These are phyloP conservation scores for Musa acuminata DNA, from an alignment of 176 grass and related monocot species.

Conservation along the genomic window DNA sequence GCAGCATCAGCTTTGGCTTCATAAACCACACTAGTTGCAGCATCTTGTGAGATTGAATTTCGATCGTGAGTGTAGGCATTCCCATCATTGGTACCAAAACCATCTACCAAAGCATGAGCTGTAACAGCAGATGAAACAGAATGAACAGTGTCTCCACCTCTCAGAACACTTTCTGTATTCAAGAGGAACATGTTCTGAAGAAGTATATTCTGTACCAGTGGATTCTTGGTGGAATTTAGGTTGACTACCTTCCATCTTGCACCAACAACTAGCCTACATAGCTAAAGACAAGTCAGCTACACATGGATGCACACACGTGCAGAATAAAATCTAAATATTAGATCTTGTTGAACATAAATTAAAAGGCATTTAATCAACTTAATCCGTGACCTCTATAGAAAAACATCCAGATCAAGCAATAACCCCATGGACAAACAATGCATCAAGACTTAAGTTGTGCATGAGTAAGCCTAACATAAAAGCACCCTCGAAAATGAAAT, in stretches of 20 bases:
- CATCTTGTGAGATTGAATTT: slow-evolving; percentile 1
- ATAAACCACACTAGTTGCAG: neutral
- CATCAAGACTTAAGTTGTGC: too few relatives aligned
- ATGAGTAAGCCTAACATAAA: neutral
- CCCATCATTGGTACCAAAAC: slow-evolving; percentile 19
- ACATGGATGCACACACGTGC: neutral
- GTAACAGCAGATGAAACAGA: slow-evolving; percentile 11
- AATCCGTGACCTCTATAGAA: neutral
- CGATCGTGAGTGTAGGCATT: slow-evolving; percentile 16
- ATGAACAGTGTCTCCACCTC: slow-evolving; percentile 9
- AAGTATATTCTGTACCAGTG: slow-evolving; percentile 18
- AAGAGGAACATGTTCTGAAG: slow-evolving; percentile 3
- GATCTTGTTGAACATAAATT: neutral
- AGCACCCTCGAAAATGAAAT: neutral
- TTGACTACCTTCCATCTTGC: slow-evolving; percentile 51
- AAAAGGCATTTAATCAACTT: neutral
- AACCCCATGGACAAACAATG: too few relatives aligned
- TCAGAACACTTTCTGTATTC: slow-evolving; percentile 11
- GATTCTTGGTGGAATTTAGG: slow-evolving; percentile 10
- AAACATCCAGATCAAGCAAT: neutral
- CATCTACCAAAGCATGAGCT: slow-evolving; percentile 11
- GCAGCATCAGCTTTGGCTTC: neutral
- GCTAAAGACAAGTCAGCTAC: neutral
- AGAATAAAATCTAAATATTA: neutral
- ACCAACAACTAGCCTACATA: neutral